Base-by-base conservation (phyloP, 2,329 filamentous ascomycete species). In the Decorospora gaudefroyi region DNA sequence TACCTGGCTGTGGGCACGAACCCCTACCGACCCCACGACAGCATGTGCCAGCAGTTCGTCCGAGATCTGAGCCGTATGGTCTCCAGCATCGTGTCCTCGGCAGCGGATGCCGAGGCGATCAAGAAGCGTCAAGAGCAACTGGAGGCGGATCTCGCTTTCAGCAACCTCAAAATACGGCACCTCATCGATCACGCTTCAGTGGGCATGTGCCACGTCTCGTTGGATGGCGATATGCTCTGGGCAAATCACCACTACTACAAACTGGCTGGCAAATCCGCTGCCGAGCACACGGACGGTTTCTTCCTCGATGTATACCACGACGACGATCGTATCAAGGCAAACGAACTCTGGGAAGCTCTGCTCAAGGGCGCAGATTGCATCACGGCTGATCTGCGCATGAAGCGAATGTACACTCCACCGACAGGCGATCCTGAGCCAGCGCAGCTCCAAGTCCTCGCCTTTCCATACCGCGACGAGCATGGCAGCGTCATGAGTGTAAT, bases 1-100 rank as follows among this genome's bases (percentile, higher is more conserved):
- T 67, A 64, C 37, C 49, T 69, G 2, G 31, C 72, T 11, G 46
- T 67, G 4, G 71, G 68, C 0, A 63, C 68, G 1, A 72, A 71
- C 32, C 69, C 68, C 1, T 66, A 57, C 18, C 59, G 69, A 11
- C 59, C 60, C 1, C 62, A 64, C 31, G 69, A 72, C 29, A 45
- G 51, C 1, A 46, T 51, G 6, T 68, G 65, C 27, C 39, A 63
- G 33, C 67, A 68, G 16, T 70, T 71, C 23, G 32, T 67, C 12
- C 55, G 53, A 13, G 62, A 70, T 21, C 55, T 72, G 2, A 42
- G 51, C 6, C 61, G 61, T 8, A 67, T 70, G 53, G 50, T 61
- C 3, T 63, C 68, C 0, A 65, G 64, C 29, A 55, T 68, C 30
- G 47, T 69, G 4, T 49, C 53, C 1, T 46, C 57, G 8, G 60